phyloP scores from a whole-genome alignment of 2,329 filamentous ascomycete genomes.

The Alternaria gansuensis region DNA sequence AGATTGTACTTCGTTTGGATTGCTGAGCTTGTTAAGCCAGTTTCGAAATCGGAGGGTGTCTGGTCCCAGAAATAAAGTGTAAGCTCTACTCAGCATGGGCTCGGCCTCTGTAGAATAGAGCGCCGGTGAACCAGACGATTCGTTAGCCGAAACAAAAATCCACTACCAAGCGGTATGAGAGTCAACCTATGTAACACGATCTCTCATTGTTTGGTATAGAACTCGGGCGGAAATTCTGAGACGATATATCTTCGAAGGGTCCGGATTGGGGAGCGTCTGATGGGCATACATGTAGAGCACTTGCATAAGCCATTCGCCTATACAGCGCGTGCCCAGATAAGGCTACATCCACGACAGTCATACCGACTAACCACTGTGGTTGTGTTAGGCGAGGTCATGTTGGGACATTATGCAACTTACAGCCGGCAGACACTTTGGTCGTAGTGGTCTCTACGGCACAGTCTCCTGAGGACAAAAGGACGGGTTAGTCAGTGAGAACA shows the following conservation, averaged over 20 bases:
- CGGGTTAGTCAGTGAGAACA: too few relatives aligned
- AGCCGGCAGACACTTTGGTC: background rate
- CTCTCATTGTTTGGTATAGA: slow-evolving; percentile 25
- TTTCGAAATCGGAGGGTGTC: slow-evolving; percentile 24
- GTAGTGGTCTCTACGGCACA: background rate
- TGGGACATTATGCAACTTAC: background rate
- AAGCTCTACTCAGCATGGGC: slow-evolving; percentile 23
- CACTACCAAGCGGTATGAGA: background rate
- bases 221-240: slow-evolving; percentile 23
- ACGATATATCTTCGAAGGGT: slow-evolving; percentile 35
- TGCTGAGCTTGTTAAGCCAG: background rate
- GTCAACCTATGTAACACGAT: slow-evolving; percentile 5
- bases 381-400: background rate
- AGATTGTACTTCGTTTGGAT: background rate
- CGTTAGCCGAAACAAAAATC: background rate
- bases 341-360: background rate
- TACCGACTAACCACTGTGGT: background rate
- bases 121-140: slow-evolving; percentile 10
- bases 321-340: slow-evolving; percentile 6
- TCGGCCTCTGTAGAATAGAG: background rate
- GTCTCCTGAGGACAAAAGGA: background rate
- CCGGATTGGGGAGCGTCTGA: slow-evolving; percentile 32
- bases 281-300: background rate
- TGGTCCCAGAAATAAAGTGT: slow-evolving; percentile 33
- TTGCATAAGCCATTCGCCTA: slow-evolving; percentile 7